Percentiles rank a stretch among this genome's conserved stretches.
Evolutionary conservation across 768 basidiomycete species (phyloP).

Genomic region (Russula griseocarnosa): DNA sequence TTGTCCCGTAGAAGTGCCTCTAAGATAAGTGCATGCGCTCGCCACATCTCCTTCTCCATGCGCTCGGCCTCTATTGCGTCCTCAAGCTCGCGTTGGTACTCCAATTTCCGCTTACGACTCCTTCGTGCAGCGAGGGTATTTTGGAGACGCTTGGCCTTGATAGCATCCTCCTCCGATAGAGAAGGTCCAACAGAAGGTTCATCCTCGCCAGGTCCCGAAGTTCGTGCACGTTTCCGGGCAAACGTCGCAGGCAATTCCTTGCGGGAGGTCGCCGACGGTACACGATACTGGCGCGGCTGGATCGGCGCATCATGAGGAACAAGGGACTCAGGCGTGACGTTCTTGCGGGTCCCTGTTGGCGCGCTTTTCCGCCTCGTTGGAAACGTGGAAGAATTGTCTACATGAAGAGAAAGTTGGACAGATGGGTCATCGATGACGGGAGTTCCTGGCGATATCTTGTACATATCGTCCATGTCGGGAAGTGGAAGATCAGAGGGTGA

Average conservation of each 20-base stretch:
- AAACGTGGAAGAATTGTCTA: slow-evolving; percentile 11
- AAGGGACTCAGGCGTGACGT: slow-evolving; percentile 58
- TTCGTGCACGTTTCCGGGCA: slow-evolving; percentile 55
- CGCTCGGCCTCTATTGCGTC: slow-evolving; percentile 49
- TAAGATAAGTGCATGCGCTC: slow-evolving; percentile 45
- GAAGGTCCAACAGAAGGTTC: slow-evolving; percentile 47
- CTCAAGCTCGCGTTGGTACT: slow-evolving; percentile 65
- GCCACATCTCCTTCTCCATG: slow-evolving; percentile 61
- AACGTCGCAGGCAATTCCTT: slow-evolving; percentile 76
- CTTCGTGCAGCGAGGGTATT: slow-evolving; percentile 85
- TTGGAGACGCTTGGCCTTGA: slow-evolving; percentile 72
- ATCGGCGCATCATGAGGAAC: slow-evolving; percentile 76
- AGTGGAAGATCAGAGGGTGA: slow-evolving; percentile 27
- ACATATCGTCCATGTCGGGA: slow-evolving; percentile 39
- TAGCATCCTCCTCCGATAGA: slow-evolving; percentile 58
- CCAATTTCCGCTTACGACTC: slow-evolving; percentile 68
- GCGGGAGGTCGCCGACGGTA: slow-evolving; percentile 70
- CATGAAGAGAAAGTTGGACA: slow-evolving; percentile 35
- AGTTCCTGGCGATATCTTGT: slow-evolving; percentile 50
- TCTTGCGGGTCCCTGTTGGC: slow-evolving; percentile 70
- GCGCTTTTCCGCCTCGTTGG: slow-evolving; percentile 35
- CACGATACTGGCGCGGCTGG: slow-evolving; percentile 68
- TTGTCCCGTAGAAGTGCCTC: slow-evolving; percentile 55
- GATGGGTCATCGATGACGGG: slow-evolving; percentile 45
- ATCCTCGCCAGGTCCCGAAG: slow-evolving; percentile 43